phyloP scores from a whole-genome alignment of 2,329 filamentous ascomycete genomes.

The Alternaria triticina region DNA sequence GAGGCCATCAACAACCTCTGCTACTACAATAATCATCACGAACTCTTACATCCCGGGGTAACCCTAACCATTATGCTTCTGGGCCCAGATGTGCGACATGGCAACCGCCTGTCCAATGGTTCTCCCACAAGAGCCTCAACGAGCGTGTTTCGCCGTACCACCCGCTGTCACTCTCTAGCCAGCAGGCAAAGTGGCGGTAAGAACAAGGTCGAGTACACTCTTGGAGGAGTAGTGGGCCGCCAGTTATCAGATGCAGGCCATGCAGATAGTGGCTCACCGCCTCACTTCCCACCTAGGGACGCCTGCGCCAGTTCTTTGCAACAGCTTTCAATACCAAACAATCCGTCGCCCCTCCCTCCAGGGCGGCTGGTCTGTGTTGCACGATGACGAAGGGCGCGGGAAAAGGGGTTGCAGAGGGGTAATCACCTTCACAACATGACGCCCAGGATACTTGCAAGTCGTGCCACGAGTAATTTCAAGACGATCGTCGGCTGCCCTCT shows the following conservation, averaged over 20 bases:
- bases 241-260: conserved; percentile 28
- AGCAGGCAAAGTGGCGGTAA: conserved; percentile 46
- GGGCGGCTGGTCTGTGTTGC: conserved; percentile 16
- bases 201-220: conserved; percentile 23
- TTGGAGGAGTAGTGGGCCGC: conserved; percentile 34
- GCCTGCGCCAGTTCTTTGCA: conserved; percentile 25
- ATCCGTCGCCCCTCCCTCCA: conserved; percentile 11
- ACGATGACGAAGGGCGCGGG: conserved; percentile 31
- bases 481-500: conserved; percentile 41
- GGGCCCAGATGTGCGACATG: conserved; percentile 34
- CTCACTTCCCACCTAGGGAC: conserved; percentile 16
- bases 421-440: conserved; percentile 23
- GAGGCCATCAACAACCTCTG: neutral
- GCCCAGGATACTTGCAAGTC: conserved; percentile 26
- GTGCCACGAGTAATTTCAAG: conserved; percentile 37
- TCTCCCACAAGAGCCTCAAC: conserved; percentile 18
- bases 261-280: conserved; percentile 32
- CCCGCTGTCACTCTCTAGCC: conserved; percentile 17
- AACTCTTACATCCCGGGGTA: conserved; percentile 4
- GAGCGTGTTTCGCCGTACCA: conserved; percentile 26
- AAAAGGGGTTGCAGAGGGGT: conserved; percentile 27
- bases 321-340: conserved; percentile 14
- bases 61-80: conserved; percentile 4
- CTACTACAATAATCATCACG: neutral
- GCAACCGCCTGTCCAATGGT: conserved; percentile 38